Base-by-base conservation (phyloP, 768 basidiomycete genomes). In the Lanmaoa pseudosensibilis region DNA sequence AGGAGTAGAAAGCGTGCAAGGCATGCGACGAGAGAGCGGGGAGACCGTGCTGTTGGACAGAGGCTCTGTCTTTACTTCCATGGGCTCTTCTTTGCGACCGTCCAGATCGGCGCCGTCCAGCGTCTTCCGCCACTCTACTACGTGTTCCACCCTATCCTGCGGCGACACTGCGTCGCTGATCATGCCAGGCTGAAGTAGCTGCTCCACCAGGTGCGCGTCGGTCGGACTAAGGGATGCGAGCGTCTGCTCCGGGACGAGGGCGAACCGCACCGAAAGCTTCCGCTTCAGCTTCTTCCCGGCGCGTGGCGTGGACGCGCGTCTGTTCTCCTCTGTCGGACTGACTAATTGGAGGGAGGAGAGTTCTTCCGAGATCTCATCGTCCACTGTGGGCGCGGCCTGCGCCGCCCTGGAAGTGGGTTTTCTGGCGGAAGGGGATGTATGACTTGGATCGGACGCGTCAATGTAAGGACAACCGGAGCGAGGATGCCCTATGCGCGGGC, bases 391-490 rank as follows among this genome's bases (percentile, higher is more conserved):
- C 5, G 58, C 38, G 40, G 25, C 16, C 10, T 45, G 50, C 5
- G 53, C 8, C 2, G 27, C 23, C 32, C 21, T 52, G 48, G 61
- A 46, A 16, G 34, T 23, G 19, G 56, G n/a, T 44, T 50, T 54
- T 18, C 38, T 53, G 39, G 56, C 25, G 33, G 62, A 57, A 11
- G 66, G 55, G 7, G 69, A 63, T 5, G 58, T 38, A 5, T 61
- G 64, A 16, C 37, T 62, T n/a, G 40, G 11, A 8, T 59, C 39
- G 0, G 60, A 57, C 38, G 75, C 67, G 43, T 77, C 75, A 21
- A 65, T 69, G 54, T 71, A 78, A 1, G 84, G 83, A 63, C 86
- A 86, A 11, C 85, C 84, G 0, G 81, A 81, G 44, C 84, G 82
- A 18, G 85, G 85, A 64, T 87, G 86, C 0, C 85, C 84, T 25